Conservation (phyloP, 2,329 filamentous ascomycete genomes). For the Apiospora phragmitis region DNA sequence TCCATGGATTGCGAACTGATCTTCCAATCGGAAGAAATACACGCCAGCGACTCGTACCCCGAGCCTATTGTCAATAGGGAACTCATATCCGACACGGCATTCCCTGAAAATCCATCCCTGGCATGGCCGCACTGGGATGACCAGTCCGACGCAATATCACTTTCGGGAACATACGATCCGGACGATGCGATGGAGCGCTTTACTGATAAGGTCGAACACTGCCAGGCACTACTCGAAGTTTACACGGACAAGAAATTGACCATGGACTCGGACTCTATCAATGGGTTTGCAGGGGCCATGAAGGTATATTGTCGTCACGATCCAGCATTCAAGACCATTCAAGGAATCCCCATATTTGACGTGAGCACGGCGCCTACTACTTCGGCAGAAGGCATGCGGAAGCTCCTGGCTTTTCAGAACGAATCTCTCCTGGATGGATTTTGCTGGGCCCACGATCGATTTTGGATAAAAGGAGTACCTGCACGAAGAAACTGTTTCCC, state of each 20-base stretch:
- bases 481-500: background rate
- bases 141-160: background rate
- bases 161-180: background rate
- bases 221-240: background rate
- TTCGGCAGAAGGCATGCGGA: background rate
- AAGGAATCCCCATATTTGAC: conserved; percentile 1
- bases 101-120: background rate
- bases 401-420: background rate
- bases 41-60: conserved; percentile 11
- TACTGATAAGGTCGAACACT: background rate
- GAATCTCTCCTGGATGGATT: background rate
- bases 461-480: background rate
- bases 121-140: background rate
- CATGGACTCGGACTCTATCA: conserved; percentile 8
- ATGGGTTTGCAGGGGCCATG: conserved; percentile 10
- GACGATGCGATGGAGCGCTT: background rate
- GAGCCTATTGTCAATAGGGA: background rate
- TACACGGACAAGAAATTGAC: conserved; percentile 10
- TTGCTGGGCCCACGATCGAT: background rate
- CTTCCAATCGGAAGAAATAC: background rate
- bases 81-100: background rate
- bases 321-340: background rate
- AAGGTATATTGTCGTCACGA: background rate
- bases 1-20: conserved; percentile 13
- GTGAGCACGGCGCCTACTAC: background rate